Percentiles rank a stretch among this genome's conserved stretches.
phyloP scores from a whole-genome alignment of 371 early-diverging fungal genomes.

The Rhizopus sp. region DNA sequence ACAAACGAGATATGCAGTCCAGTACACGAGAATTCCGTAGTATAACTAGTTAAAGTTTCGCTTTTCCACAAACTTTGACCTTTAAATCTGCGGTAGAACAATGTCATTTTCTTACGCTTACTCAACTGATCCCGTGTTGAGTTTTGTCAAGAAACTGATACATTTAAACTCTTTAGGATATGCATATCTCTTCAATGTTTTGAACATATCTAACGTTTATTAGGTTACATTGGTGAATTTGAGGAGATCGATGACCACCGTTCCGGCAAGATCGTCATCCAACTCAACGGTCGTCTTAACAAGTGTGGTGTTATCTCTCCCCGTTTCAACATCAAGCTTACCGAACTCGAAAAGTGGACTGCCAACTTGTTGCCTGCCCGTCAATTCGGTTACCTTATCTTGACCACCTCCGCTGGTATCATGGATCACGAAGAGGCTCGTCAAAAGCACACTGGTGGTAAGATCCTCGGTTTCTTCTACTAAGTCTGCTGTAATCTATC shows the following conservation, averaged over 20 bases:
- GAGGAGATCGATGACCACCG: conserved; percentile 99
- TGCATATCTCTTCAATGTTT: no score
- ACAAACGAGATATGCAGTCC: conserved; percentile 1
- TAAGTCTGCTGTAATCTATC: conserved; percentile 25
- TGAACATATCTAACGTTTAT: conserved; percentile 1
- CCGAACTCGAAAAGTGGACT: conserved; percentile 97
- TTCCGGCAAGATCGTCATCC: conserved; percentile 98
- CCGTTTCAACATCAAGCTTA: conserved; percentile 96
- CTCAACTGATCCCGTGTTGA: conserved; percentile 14
- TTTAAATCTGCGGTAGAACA: conserved; percentile 77
- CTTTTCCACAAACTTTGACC: conserved; percentile 51
- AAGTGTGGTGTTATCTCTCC: conserved; percentile 99
- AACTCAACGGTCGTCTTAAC: conserved; percentile 99
- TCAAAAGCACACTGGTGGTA: conserved; percentile 98
- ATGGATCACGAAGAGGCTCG: conserved; percentile 99
- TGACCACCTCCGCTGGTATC: conserved; percentile 99
- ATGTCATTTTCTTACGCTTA: conserved; percentile 23
- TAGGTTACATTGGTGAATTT: conserved; percentile 99
- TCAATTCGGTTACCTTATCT: conserved; percentile 98
- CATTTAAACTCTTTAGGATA: conserved; percentile 7
- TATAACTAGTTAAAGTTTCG: conserved; percentile 44
- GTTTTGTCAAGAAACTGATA: conserved; percentile 23
- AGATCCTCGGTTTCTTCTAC: conserved; percentile 93
- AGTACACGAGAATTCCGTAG: background rate
- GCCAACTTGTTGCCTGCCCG: conserved; percentile 98